Evolutionary conservation across 2,329 filamentous ascomycete genomes (phyloP).

Genomic region (Alternaria hordeiaustralica): DNA sequence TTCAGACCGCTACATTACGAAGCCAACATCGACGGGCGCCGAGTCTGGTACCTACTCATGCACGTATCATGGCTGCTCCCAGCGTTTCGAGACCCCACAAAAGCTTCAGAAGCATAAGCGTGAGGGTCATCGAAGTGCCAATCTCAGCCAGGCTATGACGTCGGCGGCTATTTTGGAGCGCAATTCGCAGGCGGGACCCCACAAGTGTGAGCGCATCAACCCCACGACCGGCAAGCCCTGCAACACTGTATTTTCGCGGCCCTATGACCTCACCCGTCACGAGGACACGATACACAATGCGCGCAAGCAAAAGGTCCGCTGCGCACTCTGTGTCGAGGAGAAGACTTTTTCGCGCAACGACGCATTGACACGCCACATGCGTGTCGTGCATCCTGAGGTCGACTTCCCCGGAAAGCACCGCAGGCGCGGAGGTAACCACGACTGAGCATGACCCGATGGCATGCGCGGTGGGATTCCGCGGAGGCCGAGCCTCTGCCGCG

Average conservation of each 20-base stretch:
- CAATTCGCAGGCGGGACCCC: slow-evolving; percentile 90
- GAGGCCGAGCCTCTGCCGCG: slow-evolving; percentile 7
- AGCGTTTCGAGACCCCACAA: slow-evolving; percentile 85
- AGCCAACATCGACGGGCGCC: slow-evolving; percentile 70
- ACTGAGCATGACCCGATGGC: slow-evolving; percentile 25
- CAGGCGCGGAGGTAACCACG: slow-evolving; percentile 49
- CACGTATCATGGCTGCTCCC: slow-evolving; percentile 88
- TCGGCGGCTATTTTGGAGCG: slow-evolving; percentile 63
- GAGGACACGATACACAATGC: slow-evolving; percentile 98
- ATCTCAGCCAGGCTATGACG: slow-evolving; percentile 57
- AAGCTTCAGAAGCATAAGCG: slow-evolving; percentile 95
- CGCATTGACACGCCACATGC: slow-evolving; percentile 90
- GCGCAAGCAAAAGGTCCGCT: slow-evolving; percentile 92
- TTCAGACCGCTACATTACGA: slow-evolving; percentile 46
- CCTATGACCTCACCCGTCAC: slow-evolving; percentile 94
- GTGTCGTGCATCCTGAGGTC: slow-evolving; percentile 89
- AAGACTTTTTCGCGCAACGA: slow-evolving; percentile 97
- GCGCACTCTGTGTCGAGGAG: slow-evolving; percentile 90
- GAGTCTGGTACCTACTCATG: slow-evolving; percentile 94
- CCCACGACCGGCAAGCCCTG: slow-evolving; percentile 94
- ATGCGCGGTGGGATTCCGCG: slow-evolving; percentile 19
- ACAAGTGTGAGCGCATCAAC: slow-evolving; percentile 91
- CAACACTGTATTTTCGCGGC: slow-evolving; percentile 90
- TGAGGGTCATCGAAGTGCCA: slow-evolving; percentile 75
- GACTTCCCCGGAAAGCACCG: slow-evolving; percentile 75